Conservation (phyloP, 192 early-diverging fungal genomes). For the Gaertneriomyces sp. region DNA sequence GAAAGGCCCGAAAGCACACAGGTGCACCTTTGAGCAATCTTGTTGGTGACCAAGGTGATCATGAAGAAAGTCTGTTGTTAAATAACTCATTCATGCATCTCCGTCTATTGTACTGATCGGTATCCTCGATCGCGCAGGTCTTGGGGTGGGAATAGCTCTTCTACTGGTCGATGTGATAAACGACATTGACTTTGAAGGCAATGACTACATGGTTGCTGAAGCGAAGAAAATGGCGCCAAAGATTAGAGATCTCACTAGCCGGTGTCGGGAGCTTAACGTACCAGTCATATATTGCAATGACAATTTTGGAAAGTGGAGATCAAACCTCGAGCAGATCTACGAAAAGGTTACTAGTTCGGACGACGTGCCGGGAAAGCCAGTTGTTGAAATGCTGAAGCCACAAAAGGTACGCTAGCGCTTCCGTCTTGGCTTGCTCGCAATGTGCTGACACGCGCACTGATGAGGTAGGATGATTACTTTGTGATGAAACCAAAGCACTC, state of each 20-base stretch:
- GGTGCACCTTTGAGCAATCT: slow-evolving; percentile 15
- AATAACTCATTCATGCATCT: neutral
- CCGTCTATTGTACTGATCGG: neutral
- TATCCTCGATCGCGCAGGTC: neutral
- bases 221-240: slow-evolving; percentile 17
- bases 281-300: slow-evolving; percentile 23
- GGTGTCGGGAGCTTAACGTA: slow-evolving; percentile 12
- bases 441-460: neutral
- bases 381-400: slow-evolving; percentile 21
- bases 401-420: slow-evolving; percentile 2
- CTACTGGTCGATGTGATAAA: slow-evolving; percentile 25
- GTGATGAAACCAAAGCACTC: slow-evolving; percentile 23
- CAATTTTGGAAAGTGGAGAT: slow-evolving; percentile 26
- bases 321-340: slow-evolving; percentile 15
- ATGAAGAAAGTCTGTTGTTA: neutral
- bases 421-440: neutral
- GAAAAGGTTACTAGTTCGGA: neutral
- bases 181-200: slow-evolving; percentile 25
- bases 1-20: slow-evolving; percentile 20
- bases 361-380: slow-evolving; percentile 12
- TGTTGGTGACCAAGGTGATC: slow-evolving; percentile 13
- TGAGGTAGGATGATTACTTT: slow-evolving; percentile 20
- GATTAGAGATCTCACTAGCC: neutral
- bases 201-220: slow-evolving; percentile 17
- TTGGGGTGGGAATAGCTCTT: slow-evolving; percentile 9